Conservation (phyloP, 176 grass and related monocot species). For the Saccharum officinarum region DNA sequence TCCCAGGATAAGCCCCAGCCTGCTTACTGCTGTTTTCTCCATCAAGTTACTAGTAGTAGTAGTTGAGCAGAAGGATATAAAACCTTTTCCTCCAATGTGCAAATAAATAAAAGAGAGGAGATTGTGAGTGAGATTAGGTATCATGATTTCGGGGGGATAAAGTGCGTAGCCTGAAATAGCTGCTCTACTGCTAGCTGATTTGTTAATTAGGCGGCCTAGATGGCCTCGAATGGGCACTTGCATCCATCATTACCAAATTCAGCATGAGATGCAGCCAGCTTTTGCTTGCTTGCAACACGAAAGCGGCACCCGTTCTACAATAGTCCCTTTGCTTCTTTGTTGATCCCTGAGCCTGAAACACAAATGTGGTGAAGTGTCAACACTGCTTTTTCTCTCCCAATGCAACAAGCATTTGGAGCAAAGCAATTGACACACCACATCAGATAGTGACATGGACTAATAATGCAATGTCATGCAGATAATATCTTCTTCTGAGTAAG, state of each 20-base stretch:
- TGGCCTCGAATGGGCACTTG: slow-evolving; percentile 22
- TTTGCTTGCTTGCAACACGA: not conserved
- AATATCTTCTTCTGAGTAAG: not conserved
- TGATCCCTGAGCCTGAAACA: not conserved
- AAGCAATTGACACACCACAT: not conserved
- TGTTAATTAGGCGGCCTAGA: slow-evolving; percentile 39
- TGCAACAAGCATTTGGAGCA: not conserved
- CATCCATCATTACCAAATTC: slow-evolving; percentile 38
- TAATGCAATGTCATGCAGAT: not conserved
- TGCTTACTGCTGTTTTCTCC: not conserved
- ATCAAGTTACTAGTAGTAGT: not conserved
- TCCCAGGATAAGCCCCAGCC: slow-evolving; percentile 18
- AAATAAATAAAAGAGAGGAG: not conserved
- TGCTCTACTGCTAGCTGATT: slow-evolving; percentile 9
- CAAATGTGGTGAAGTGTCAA: not conserved
- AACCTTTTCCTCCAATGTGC: not conserved
- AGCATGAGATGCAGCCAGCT: slow-evolving; percentile 35
- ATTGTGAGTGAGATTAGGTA: slow-evolving; percentile 21
- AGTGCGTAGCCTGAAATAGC: slow-evolving; percentile 27
- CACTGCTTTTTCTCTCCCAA: not conserved
- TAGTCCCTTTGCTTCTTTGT: not conserved
- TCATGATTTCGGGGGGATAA: slow-evolving; percentile 29
- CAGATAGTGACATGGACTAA: not conserved
- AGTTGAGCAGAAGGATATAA: slow-evolving; percentile 5
- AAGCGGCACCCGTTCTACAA: not conserved